phyloP scores from a whole-genome alignment of 2,329 filamentous ascomycete species.

The Epichloe uncinata region DNA sequence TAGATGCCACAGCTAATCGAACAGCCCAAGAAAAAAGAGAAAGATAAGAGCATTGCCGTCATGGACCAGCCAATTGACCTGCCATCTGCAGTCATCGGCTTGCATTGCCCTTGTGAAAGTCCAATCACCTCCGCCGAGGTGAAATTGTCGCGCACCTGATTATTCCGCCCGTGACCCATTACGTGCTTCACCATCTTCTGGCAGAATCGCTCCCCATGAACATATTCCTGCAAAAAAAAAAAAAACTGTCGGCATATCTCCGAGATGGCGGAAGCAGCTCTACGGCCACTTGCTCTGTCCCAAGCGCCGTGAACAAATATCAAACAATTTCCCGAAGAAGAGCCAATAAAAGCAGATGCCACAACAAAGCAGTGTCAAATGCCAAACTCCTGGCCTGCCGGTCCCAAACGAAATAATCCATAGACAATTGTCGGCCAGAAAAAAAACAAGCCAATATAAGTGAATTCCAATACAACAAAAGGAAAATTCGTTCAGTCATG shows the following conservation, averaged over 20 bases:
- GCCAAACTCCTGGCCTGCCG: slow-evolving; percentile 5
- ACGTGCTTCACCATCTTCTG: no score
- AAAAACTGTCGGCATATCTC: slow-evolving; percentile 8
- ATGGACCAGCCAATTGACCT: no score
- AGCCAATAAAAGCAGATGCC: slow-evolving; percentile 10
- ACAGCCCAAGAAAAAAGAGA: no score
- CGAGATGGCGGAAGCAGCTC: slow-evolving; percentile 9
- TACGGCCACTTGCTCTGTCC: slow-evolving; percentile 23
- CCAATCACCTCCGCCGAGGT: no score
- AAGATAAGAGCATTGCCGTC: no score
- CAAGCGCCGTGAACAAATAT: slow-evolving; percentile 21
- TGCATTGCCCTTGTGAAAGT: no score
- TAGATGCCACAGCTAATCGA: no score
- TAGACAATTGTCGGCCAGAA: not conserved
- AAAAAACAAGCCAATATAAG: not conserved
- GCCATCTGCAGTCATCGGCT: no score
- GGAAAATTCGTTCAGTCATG: slow-evolving; percentile 34
- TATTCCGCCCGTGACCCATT: no score
- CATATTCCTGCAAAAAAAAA: no score
- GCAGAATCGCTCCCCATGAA: no score
- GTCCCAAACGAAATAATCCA: not conserved
- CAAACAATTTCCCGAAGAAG: slow-evolving; percentile 11
- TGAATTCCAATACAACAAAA: not conserved
- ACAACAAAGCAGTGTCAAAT: slow-evolving; percentile 21
- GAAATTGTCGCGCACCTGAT: no score